phyloP scores from a whole-genome alignment of 768 basidiomycete genomes.

The Hebeloma cylindrosporum region DNA sequence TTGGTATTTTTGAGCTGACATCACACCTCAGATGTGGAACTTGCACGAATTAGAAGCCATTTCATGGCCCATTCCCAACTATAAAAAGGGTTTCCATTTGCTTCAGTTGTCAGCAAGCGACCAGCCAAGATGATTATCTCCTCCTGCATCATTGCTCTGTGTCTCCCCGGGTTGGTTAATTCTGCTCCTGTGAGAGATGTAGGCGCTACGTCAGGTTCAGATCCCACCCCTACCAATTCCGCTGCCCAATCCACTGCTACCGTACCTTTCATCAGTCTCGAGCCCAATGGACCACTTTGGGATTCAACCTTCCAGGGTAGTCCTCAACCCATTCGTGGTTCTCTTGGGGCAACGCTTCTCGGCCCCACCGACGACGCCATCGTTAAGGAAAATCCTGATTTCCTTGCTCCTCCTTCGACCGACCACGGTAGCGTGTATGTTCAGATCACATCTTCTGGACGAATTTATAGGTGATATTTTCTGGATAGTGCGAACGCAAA shows the following conservation, averaged over 20 bases:
- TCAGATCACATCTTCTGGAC: too few species aligned
- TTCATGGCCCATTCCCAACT: too few species aligned
- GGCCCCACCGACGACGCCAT: constrained; percentile 57
- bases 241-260: constrained; percentile 41
- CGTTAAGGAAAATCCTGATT: constrained; percentile 53
- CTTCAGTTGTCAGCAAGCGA: constrained; percentile 2
- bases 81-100: constrained; percentile 6
- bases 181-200: constrained; percentile 27
- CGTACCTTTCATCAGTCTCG: constrained; percentile 22
- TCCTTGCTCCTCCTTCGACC: constrained; percentile 60
- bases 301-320: constrained; percentile 29
- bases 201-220: constrained; percentile 11
- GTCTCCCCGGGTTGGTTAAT: constrained; percentile 27
- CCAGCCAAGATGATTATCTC: constrained; percentile 35
- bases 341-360: constrained; percentile 47
- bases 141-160: constrained; percentile 34
- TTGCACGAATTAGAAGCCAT: too few species aligned
- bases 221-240: constrained; percentile 12
- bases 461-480: background rate
- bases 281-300: constrained; percentile 24
- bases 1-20: too few species aligned
- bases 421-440: constrained; percentile 51
- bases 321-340: constrained; percentile 45
- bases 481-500: constrained; percentile 45
- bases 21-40: too few species aligned